Evolutionary conservation across 2,329 filamentous ascomycete genomes (phyloP), one percentile per base, ranked within the genome.

Genomic region (Zelopaecilomyces penicillatus): DNA sequence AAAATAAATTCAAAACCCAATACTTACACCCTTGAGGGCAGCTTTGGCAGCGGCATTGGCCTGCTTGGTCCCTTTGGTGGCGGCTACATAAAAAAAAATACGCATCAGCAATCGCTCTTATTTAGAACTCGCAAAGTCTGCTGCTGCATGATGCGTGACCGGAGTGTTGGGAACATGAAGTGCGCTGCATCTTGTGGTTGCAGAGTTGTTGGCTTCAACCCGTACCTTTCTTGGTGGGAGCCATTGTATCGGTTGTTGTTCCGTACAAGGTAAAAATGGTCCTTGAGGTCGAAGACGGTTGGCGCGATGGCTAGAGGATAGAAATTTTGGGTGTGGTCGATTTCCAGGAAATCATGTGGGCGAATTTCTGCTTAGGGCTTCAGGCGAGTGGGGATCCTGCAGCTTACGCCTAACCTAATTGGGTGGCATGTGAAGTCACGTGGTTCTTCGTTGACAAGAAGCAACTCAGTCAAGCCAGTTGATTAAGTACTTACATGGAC

Each of bases 21-120:
- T 55, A 84, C 87, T 78, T 89, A 95, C 88, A 71, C 90, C 91
- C 76, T 88, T 88, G 64, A 97, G 84, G 66, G 89, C 86, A 70
- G 93, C 87, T 82, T 98, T 97, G 64, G 93, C 87, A 69, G 93
- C 93, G 68, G 84, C 83, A 65, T 83, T 85, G 74, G 93, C 93
- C 82, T 95, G 83, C 80, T 93, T 93, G 70, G 74, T 66, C 64
- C 76, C 76, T 72, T 80, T 81, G 58, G 74, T 64, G 61, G 69
- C 71, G 70, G 74, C 78, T 82, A 65, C 70, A 65, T 56, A 59
- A 64, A 58, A 68, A 64, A 58, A 68, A 71, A 61, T 19, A 70
- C 64, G 73, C 76, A 83, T 83, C 78, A 83, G 79, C 80, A 83
- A 80, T 82, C 79, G 80, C 80, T 71, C 79, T 80, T 72, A 59